phyloP scores from a whole-genome alignment of 2,329 filamentous ascomycete genomes.

The Penicillium thymicola region DNA sequence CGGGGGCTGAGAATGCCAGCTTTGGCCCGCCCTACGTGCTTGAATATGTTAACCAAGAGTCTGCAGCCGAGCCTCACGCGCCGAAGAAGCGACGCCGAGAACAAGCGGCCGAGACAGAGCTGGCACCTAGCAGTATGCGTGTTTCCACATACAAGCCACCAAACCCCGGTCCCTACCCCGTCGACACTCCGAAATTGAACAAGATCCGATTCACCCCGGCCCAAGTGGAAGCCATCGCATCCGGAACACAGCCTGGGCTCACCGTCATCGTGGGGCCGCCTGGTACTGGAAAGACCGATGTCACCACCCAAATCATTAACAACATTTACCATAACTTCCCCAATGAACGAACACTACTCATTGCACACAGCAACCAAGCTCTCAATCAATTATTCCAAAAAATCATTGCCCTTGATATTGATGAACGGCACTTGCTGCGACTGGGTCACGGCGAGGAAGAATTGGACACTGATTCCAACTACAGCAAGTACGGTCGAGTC shows the following conservation, averaged over 20 bases:
- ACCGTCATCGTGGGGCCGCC: constrained; percentile 93
- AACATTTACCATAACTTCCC: constrained; percentile 99
- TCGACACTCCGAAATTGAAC: constrained; percentile 79
- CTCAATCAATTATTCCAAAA: constrained; percentile 97
- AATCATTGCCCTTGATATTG: constrained; percentile 93
- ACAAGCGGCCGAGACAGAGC: constrained; percentile 62
- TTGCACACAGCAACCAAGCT: constrained; percentile 97
- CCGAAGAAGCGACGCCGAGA: constrained; percentile 87
- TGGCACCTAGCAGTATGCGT: constrained; percentile 65
- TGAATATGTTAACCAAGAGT: constrained; percentile 57
- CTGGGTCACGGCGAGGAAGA: constrained; percentile 96
- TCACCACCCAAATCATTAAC: constrained; percentile 96
- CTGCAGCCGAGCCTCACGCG: constrained; percentile 53
- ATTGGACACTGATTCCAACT: constrained; percentile 77
- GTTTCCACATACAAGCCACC: constrained; percentile 87
- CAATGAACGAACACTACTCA: constrained; percentile 80
- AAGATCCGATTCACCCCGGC: constrained; percentile 82
- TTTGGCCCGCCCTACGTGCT: constrained; percentile 88
- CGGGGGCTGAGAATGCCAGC: constrained; percentile 65
- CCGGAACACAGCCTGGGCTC: constrained; percentile 88
- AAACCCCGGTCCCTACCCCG: constrained; percentile 85
- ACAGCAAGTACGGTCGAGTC: constrained; percentile 90
- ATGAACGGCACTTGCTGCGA: constrained; percentile 86
- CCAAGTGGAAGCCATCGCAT: constrained; percentile 89
- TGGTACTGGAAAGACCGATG: constrained; percentile 98